These are phyloP conservation scores for Trypanosomatidae sp. DNA, from an alignment of 208 protist species.

Conservation along the genomic window DNA sequence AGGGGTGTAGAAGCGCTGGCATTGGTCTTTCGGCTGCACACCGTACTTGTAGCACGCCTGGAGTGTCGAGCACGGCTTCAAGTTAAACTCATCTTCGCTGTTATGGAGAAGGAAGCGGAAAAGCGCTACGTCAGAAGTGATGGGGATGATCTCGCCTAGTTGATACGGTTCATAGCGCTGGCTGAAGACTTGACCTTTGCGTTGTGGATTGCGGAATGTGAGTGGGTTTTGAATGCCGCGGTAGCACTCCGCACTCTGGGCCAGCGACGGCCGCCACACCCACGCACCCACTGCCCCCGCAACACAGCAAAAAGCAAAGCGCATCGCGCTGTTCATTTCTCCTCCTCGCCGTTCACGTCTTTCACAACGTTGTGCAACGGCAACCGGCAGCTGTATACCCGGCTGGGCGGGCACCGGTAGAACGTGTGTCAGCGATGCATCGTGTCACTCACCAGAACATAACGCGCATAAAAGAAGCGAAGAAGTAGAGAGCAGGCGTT, in stretches of 20 bases:
- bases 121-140: constrained; percentile 85
- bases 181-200: constrained; percentile 60
- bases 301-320: constrained; percentile 38
- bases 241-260: constrained; percentile 53
- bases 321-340: constrained; percentile 23
- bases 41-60: constrained; percentile 91
- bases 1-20: constrained; percentile 91
- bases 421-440: neutral
- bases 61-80: constrained; percentile 84
- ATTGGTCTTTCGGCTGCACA: constrained; percentile 80
- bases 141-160: constrained; percentile 84
- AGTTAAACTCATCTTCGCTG: constrained; percentile 76
- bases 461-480: neutral
- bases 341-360: neutral
- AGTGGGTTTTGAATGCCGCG: constrained; percentile 73
- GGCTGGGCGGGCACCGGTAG: neutral
- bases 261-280: constrained; percentile 16
- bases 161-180: constrained; percentile 81
- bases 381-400: neutral
- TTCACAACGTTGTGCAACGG: neutral
- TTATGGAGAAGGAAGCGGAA: constrained; percentile 87
- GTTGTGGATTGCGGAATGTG: constrained; percentile 62
- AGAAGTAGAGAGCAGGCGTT: neutral
- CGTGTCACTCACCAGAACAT: neutral
- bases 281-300: constrained; percentile 30